A percentile compares a stretch with the other conserved stretches of the same genome.
Evolutionary conservation across 2,329 filamentous ascomycete genomes (phyloP).

Genomic region (Zymoseptoria tritici): DNA sequence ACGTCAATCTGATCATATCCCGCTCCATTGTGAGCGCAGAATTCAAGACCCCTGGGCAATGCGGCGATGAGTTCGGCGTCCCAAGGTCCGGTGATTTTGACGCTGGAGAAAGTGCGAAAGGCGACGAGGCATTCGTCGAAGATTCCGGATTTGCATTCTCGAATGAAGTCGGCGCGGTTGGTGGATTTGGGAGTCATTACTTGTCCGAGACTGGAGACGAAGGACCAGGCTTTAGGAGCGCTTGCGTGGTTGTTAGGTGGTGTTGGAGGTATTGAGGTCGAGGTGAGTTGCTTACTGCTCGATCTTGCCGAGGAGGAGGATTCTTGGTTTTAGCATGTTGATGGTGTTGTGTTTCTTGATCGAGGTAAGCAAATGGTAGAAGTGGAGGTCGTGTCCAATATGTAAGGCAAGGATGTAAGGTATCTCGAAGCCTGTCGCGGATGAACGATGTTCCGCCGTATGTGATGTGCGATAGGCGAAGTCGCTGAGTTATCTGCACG

Average conservation of each 20-base stretch:
- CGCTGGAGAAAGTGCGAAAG: conserved; percentile 59
- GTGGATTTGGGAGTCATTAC: conserved; percentile 39
- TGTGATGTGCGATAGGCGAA: too few relatives aligned
- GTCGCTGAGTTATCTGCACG: too few relatives aligned
- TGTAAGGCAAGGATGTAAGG: too few relatives aligned
- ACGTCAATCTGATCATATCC: conserved; percentile 63
- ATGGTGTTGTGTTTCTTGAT: too few relatives aligned
- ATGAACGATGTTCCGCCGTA: too few relatives aligned
- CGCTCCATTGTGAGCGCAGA: conserved; percentile 49
- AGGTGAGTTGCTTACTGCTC: background rate
- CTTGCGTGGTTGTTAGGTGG: background rate
- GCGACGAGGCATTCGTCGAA: conserved; percentile 51
- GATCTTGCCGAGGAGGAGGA: background rate
- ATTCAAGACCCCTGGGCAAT: conserved; percentile 33
- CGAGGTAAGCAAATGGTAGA: too few relatives aligned
- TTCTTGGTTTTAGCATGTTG: too few relatives aligned
- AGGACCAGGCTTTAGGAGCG: background rate
- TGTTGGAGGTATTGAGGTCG: too few relatives aligned
- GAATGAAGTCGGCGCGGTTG: conserved; percentile 59
- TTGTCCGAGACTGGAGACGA: background rate
- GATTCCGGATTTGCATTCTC: conserved; percentile 57
- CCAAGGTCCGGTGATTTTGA: conserved; percentile 58
- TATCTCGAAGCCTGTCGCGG: too few relatives aligned
- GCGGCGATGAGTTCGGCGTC: conserved; percentile 61
- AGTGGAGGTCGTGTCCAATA: too few relatives aligned